A percentile compares a stretch with the other conserved stretches of the same genome.
These are phyloP conservation scores for Salvia miltiorrhiza DNA, from an alignment of 257 asterid species.

Conservation along the genomic window DNA sequence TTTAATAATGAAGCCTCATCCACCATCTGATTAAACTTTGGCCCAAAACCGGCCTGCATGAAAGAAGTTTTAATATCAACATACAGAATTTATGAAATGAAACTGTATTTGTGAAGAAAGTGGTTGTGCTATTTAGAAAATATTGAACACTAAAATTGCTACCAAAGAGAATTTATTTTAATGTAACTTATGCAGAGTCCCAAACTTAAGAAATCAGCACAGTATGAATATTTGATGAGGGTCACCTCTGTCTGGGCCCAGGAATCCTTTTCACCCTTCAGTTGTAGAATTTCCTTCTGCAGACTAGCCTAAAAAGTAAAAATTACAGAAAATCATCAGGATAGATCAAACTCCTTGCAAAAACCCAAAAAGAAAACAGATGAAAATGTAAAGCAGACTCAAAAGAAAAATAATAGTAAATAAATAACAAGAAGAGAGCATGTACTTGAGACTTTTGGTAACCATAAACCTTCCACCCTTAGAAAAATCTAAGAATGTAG, in stretches of 20 bases:
- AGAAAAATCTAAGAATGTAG: not conserved
- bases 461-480: constrained; percentile 5
- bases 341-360: constrained; percentile 11
- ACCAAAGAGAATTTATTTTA: constrained; percentile 5
- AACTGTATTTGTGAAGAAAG: not conserved
- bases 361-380: not conserved
- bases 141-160: constrained; percentile 1
- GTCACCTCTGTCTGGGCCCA: constrained; percentile 66
- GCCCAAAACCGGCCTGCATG: constrained; percentile 48
- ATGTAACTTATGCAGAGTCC: not conserved
- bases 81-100: not conserved
- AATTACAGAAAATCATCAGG: constrained; percentile 12
- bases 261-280: constrained; percentile 45
- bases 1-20: constrained; percentile 44
- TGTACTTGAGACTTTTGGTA: constrained; percentile 2
- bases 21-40: constrained; percentile 40
- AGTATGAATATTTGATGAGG: constrained; percentile 7
- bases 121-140: not conserved
- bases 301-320: constrained; percentile 47
- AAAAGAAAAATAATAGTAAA: not conserved
- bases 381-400: not conserved
- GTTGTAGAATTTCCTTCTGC: constrained; percentile 35
- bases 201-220: constrained; percentile 4
- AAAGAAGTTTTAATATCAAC: constrained; percentile 19
- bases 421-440: not conserved